phyloP scores from a whole-genome alignment of 306 rosid species.

The Elaeagnus macrophylla region DNA sequence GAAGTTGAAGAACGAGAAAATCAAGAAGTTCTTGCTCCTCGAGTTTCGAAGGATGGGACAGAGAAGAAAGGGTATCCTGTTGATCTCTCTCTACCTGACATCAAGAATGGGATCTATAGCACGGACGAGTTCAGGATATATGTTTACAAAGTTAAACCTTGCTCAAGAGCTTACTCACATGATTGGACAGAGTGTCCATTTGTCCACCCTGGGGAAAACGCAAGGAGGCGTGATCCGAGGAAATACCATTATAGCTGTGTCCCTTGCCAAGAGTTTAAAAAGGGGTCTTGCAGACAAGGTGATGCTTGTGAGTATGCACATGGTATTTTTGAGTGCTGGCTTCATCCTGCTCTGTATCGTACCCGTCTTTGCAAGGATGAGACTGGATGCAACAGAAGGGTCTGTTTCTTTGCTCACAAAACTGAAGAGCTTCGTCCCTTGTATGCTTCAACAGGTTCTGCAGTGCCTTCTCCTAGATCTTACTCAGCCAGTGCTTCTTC shows the following conservation, averaged over 20 bases:
- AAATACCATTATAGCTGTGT: conserved; percentile 75
- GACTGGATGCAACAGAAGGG: conserved; percentile 54
- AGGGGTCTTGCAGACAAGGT: conserved; percentile 71
- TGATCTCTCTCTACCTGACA: conserved; percentile 80
- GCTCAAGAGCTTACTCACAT: conserved; percentile 91
- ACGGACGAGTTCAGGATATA: conserved; percentile 90
- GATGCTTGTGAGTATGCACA: conserved; percentile 86
- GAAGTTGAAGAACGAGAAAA: conserved; percentile 25
- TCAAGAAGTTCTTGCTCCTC: conserved; percentile 22
- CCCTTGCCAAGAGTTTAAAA: conserved; percentile 76
- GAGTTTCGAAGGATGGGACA: conserved; percentile 31
- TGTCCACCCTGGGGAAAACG: conserved; percentile 87
- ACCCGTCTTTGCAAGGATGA: conserved; percentile 92
- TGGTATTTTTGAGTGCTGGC: conserved; percentile 91
- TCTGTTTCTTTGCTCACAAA: conserved; percentile 86
- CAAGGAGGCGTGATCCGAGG: conserved; percentile 79
- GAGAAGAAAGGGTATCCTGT: conserved; percentile 65
- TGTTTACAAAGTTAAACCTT: conserved; percentile 74
- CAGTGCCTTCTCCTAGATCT: conserved; percentile 71
- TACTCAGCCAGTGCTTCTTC: conserved; percentile 26
- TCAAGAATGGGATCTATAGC: conserved; percentile 71
- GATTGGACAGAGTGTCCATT: conserved; percentile 97
- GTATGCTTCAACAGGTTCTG: conserved; percentile 80
- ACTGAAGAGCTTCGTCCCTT: conserved; percentile 83
- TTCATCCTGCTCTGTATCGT: conserved; percentile 85